phyloP scores from a whole-genome alignment of 345 rosid species.

The Rhodamnia argentea region DNA sequence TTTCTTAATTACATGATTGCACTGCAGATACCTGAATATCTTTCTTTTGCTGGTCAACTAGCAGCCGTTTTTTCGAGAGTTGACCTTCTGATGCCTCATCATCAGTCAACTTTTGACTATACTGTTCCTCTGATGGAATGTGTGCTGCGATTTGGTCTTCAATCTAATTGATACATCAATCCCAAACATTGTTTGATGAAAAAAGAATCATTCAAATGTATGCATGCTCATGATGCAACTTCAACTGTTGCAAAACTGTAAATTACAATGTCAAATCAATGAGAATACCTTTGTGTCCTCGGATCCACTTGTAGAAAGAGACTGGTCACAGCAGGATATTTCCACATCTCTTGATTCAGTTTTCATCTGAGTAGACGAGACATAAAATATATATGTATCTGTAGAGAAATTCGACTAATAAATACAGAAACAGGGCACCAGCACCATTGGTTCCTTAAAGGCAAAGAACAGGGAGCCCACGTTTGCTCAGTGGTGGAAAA shows the following conservation, averaged over 20 bases:
- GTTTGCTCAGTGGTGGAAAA: background rate
- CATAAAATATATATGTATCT: background rate
- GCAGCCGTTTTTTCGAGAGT: constrained; percentile 15
- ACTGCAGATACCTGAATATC: constrained; percentile 21
- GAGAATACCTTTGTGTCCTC: background rate
- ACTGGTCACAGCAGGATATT: constrained; percentile 6
- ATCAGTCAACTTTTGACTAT: background rate
- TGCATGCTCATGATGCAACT: background rate
- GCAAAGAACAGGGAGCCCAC: background rate
- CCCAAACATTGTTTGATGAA: background rate
- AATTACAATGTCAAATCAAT: background rate
- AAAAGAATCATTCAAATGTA: background rate
- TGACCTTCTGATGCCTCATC: constrained; percentile 13
- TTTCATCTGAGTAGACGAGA: constrained; percentile 27
- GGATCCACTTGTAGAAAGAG: constrained; percentile 5
- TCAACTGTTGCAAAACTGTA: background rate
- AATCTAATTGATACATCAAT: constrained; percentile 1
- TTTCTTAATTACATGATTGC: background rate
- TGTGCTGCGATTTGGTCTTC: background rate
- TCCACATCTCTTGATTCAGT: constrained; percentile 18
- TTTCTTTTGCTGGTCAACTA: constrained; percentile 35
- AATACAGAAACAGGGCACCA: background rate
- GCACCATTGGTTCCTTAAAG: background rate
- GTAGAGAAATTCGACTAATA: background rate
- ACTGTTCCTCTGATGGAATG: constrained; percentile 2